Evolutionary conservation across 2,329 filamentous ascomycete species (phyloP), one percentile per base, ranked within the genome.

Genomic region (Tetracladium maxilliforme): DNA sequence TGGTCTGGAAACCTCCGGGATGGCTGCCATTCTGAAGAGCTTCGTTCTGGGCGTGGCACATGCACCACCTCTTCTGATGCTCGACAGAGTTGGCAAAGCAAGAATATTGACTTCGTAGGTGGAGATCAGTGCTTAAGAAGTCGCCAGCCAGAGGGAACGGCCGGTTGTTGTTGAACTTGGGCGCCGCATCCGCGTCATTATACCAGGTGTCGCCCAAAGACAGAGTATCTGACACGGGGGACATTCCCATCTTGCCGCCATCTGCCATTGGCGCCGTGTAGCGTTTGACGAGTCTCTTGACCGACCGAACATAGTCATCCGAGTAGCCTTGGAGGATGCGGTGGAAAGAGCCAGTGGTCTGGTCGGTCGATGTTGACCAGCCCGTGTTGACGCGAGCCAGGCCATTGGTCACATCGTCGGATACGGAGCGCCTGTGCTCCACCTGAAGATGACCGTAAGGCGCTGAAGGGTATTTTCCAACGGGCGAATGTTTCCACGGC

Each of bases 91-190:
- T 32, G 1, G 29, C 23, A 10, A 35, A 26, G 21, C 46, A 51
- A 7, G 21, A 22, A 1, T 33, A 22, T n/a, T 32, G 30, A 4
- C 25, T 10, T 0, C 14, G 18, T 7, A 37, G 19, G 4, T 42
- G 32, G 1, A 35, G 22, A 9, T 43, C 41, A 11, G 52, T 32
- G n/a, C 33, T 30, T 7, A 69, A 42, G 19, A 64, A 62, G 33
- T 68, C 61, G 12, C 63, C 61, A 0, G 64, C 58, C 5, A 68
- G 36, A 5, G 54, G 46, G 11, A 22, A n/a, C 21, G 11, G 21
- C 14, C 11, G 21, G 21, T 12, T 22, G 21, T 6, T 7, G 11
- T n/a, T 6, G 12, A 22, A 12, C 7, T 11, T n/a, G 11, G 7
- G 21, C 11, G 6, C 21, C 12, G 12, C 21, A 22, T 12, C n/a